Conservation (phyloP, 1,284 basidiomycete genomes). For the Cryptococcus amylolentus region DNA sequence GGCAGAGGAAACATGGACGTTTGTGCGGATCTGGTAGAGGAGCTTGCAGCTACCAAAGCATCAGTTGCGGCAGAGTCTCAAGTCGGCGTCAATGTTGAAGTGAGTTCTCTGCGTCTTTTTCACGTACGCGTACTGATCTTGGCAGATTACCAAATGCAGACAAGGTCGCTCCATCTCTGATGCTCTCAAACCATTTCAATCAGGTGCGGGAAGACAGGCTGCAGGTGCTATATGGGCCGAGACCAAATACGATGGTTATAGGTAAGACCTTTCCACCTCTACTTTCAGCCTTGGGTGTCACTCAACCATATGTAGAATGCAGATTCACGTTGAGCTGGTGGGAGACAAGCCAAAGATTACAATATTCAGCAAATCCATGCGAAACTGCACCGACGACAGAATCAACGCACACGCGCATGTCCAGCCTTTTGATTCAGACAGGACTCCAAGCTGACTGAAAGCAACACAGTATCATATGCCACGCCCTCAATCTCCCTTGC, state of each 20-base stretch:
- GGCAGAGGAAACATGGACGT: constrained; percentile 59
- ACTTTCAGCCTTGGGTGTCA: not conserved
- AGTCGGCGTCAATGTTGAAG: constrained; percentile 59
- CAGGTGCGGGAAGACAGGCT: constrained; percentile 7
- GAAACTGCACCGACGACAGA: constrained; percentile 73
- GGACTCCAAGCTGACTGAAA: too few species aligned
- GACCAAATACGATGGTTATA: constrained; percentile 86
- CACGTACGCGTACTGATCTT: not conserved
- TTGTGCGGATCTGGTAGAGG: constrained; percentile 58
- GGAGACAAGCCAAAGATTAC: constrained; percentile 56
- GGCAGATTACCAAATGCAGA: constrained; percentile 72
- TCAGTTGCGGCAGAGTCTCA: constrained; percentile 37
- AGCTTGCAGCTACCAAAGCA: constrained; percentile 13
- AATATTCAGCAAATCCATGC: constrained; percentile 78
- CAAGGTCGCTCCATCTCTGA: constrained; percentile 63
- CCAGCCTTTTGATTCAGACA: too few species aligned
- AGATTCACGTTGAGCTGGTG: constrained; percentile 69
- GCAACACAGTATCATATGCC: constrained; percentile 57
- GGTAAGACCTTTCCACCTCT: constrained; percentile 48
- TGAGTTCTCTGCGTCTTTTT: constrained; percentile 30
- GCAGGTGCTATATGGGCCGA: constrained; percentile 67
- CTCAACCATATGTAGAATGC: constrained; percentile 49
- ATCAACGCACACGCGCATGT: constrained; percentile 62
- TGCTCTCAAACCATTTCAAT: constrained; percentile 56
- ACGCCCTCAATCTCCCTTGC: constrained; percentile 58